These are phyloP conservation scores for Boletus tylopilopsis DNA, from an alignment of 768 basidiomycete genomes.

Conservation along the genomic window DNA sequence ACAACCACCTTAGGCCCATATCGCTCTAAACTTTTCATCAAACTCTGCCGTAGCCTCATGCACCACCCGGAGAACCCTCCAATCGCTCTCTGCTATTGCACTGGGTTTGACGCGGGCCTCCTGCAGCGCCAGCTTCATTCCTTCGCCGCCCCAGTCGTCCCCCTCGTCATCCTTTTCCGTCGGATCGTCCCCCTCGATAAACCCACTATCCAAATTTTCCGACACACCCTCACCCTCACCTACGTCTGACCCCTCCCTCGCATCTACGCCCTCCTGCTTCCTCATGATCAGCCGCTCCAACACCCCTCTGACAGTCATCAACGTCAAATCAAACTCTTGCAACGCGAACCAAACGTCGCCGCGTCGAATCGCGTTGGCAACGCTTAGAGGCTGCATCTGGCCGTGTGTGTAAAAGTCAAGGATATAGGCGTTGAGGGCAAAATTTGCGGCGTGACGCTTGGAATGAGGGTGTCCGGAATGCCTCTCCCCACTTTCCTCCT, in stretches of 20 bases:
- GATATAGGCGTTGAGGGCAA: slow-evolving; percentile 59
- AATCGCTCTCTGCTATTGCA: slow-evolving; percentile 44
- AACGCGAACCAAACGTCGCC: slow-evolving; percentile 66
- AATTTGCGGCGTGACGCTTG: background rate
- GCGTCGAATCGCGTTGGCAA: slow-evolving; percentile 54
- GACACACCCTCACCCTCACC: slow-evolving; percentile 13
- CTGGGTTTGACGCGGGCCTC: slow-evolving; percentile 26
- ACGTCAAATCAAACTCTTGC: slow-evolving; percentile 51
- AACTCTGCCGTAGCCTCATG: slow-evolving; percentile 45
- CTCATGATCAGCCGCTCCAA: slow-evolving; percentile 44
- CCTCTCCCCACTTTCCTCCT: background rate
- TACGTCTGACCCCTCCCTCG: slow-evolving; percentile 9
- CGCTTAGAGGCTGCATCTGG: slow-evolving; percentile 43
- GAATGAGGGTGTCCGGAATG: background rate
- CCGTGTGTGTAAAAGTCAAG: slow-evolving; percentile 70
- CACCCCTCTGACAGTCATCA: slow-evolving; percentile 46
- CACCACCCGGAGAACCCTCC: slow-evolving; percentile 54
- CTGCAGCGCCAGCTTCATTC: slow-evolving; percentile 5
- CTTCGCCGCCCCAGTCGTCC: slow-evolving; percentile 22
- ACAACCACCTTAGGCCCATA: slow-evolving; percentile 48
- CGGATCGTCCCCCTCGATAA: slow-evolving; percentile 25
- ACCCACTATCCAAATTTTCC: slow-evolving; percentile 33
- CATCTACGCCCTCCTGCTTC: slow-evolving; percentile 18
- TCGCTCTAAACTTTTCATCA: slow-evolving; percentile 54
- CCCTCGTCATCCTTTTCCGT: slow-evolving; percentile 22